Conservation (phyloP, 306 rosid species). For the Begonia fuchsioides region DNA sequence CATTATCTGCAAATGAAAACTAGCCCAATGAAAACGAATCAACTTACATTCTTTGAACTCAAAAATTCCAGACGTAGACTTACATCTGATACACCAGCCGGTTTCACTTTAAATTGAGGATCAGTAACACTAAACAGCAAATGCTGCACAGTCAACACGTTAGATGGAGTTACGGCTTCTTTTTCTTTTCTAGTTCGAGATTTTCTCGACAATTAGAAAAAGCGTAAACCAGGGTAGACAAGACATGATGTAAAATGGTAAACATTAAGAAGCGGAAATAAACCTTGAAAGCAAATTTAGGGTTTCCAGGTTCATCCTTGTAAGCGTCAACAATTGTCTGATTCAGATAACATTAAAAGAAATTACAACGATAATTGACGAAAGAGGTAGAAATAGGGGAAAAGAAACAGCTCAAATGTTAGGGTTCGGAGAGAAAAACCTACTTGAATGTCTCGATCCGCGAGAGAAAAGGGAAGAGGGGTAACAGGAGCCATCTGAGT, state of each 20-base stretch:
- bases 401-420: not conserved
- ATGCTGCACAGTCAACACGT: conserved; percentile 47
- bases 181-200: not conserved
- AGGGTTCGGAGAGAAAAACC: not conserved
- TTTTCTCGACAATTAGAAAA: not conserved
- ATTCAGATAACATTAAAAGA: conserved; percentile 4
- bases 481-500: conserved; percentile 95
- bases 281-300: conserved; percentile 88
- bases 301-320: conserved; percentile 78
- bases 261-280: conserved; percentile 4
- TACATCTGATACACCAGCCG: conserved; percentile 92
- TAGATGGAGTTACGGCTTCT: not conserved
- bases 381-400: not conserved
- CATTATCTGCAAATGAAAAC: conserved; percentile 82
- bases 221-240: not conserved
- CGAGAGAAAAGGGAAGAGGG: conserved; percentile 72
- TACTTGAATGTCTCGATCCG: conserved; percentile 91
- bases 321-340: conserved; percentile 83
- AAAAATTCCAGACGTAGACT: conserved; percentile 20
- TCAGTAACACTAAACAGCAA: conserved; percentile 83
- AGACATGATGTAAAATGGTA: not conserved
- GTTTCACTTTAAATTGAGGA: conserved; percentile 64
- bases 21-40: conserved; percentile 26
- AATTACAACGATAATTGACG: too few species aligned
- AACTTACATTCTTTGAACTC: not conserved